Percentiles rank a stretch among this genome's conserved stretches.
These are phyloP conservation scores for Oryza officinalis DNA, from an alignment of 176 grass and related monocot species.

Conservation along the genomic window DNA sequence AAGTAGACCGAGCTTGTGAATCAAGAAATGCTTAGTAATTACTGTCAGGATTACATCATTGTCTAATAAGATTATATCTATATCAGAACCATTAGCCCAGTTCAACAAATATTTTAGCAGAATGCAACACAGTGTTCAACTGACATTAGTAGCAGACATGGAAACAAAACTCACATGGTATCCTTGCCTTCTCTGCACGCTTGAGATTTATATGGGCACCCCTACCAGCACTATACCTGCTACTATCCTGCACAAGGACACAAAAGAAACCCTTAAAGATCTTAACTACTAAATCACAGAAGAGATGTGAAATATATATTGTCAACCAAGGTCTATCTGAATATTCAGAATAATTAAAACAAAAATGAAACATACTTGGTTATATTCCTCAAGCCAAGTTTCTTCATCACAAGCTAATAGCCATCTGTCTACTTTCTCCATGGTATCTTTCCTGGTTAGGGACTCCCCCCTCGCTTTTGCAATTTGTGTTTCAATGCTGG, in stretches of 20 bases:
- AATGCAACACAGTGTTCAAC: conserved; percentile 7
- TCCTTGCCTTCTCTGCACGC: conserved; percentile 89
- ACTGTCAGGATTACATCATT: neutral
- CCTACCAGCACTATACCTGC: conserved; percentile 79
- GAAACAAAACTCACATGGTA: conserved; percentile 69
- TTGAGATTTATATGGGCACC: conserved; percentile 91
- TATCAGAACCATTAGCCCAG: neutral
- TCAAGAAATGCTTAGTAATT: neutral
- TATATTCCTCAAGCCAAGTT: conserved; percentile 97
- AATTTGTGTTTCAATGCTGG: conserved; percentile 83
- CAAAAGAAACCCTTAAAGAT: conserved; percentile 18
- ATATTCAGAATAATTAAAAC: conserved; percentile 17
- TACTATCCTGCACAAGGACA: conserved; percentile 63
- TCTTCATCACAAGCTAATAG: conserved; percentile 84
- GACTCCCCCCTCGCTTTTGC: conserved; percentile 77
- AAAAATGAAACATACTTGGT: conserved; percentile 54
- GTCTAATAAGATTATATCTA: conserved; percentile 14
- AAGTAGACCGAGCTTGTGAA: neutral
- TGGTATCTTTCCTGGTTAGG: conserved; percentile 81
- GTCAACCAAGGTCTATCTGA: neutral
- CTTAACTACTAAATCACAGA: neutral
- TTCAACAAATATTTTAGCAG: neutral
- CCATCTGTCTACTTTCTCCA: conserved; percentile 84
- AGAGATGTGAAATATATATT: conserved; percentile 2
- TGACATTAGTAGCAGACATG: conserved; percentile 14